These are phyloP conservation scores for Botrytis porri DNA, from an alignment of 2,329 filamentous ascomycete species.

Conservation along the genomic window DNA sequence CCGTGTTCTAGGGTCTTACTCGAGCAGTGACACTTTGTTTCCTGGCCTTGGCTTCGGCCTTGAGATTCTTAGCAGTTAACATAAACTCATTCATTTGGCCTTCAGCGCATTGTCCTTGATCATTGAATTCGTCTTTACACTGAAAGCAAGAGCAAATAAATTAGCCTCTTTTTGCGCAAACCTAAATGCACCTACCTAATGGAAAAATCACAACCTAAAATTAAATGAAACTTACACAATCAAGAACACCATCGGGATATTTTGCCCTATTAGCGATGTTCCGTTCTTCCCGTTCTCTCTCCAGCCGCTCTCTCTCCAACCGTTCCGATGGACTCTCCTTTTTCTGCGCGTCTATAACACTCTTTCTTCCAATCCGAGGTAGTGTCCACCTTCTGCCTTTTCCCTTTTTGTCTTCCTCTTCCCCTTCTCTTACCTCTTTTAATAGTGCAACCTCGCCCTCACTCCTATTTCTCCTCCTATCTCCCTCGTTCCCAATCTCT, in stretches of 20 bases:
- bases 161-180: background rate
- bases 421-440: background rate
- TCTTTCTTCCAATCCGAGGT: background rate
- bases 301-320: background rate
- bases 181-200: background rate
- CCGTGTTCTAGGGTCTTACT: constrained; percentile 56
- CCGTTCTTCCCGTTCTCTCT: background rate
- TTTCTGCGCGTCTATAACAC: background rate
- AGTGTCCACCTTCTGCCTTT: background rate
- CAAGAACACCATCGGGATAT: background rate
- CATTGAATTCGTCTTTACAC: constrained; percentile 1
- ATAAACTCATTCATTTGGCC: background rate
- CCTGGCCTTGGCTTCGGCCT: background rate
- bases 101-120: background rate
- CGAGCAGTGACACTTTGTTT: background rate
- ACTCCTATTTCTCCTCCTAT: background rate
- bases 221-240: background rate
- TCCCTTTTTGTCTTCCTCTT: background rate
- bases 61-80: background rate
- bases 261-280: background rate
- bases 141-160: background rate
- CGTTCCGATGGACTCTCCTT: background rate
- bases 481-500: background rate
- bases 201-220: background rate
- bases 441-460: background rate